Evolutionary conservation across 805 yeast genomes (phyloP).

Genomic region (Starmera caribaea): DNA sequence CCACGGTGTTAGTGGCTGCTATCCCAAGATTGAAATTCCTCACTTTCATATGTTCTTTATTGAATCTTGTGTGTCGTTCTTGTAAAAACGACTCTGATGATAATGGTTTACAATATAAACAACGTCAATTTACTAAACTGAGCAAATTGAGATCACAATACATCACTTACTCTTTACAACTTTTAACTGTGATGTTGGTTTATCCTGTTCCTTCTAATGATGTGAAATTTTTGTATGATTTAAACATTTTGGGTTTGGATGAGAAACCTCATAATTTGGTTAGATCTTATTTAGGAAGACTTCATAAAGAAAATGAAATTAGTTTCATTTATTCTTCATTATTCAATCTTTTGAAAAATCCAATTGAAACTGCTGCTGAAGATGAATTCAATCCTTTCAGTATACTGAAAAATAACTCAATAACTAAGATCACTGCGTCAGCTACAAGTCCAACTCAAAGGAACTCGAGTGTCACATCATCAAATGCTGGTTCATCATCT

Average conservation of each 20-base stretch:
- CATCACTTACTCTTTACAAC: conserved; percentile 49
- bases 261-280: conserved; percentile 36
- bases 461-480: not conserved
- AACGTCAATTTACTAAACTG: conserved; percentile 16
- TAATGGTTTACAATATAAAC: conserved; percentile 34
- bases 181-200: conserved; percentile 48
- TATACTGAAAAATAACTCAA: conserved; percentile 12
- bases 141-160: conserved; percentile 33
- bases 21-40: conserved; percentile 38
- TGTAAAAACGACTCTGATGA: conserved; percentile 29
- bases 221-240: conserved; percentile 23
- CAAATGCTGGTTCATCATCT: conserved; percentile 1
- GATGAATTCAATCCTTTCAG: conserved; percentile 28
- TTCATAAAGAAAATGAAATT: conserved; percentile 48
- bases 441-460: conserved; percentile 2
- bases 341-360: conserved; percentile 35
- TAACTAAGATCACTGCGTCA: conserved; percentile 1
- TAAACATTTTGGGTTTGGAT: conserved; percentile 18
- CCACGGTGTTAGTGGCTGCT: conserved; percentile 43
- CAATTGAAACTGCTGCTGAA: conserved; percentile 30
- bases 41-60: conserved; percentile 55
- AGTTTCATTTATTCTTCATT: conserved; percentile 37
- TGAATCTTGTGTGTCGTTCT: conserved; percentile 53
- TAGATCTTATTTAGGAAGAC: conserved; percentile 39
- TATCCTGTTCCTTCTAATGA: conserved; percentile 53